These are phyloP conservation scores for Rhypophila decipiens DNA, from an alignment of 495 filamentous ascomycete genomes.

Conservation along the genomic window DNA sequence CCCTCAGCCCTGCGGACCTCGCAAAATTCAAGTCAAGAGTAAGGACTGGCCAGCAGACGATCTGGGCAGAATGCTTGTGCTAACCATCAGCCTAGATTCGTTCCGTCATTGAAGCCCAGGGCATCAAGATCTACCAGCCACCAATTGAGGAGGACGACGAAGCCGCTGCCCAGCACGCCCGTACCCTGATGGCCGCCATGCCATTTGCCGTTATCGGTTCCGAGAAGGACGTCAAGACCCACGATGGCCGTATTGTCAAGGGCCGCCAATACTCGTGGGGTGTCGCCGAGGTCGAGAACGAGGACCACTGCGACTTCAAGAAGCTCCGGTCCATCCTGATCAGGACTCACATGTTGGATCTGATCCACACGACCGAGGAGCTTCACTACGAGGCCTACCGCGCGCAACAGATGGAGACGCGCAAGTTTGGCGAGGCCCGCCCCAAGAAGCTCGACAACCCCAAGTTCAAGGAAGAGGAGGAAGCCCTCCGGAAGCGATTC, in stretches of 20 bases:
- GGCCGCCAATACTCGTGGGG: slow-evolving; percentile 99
- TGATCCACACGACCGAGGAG: slow-evolving; percentile 99
- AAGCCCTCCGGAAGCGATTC: slow-evolving; percentile 95
- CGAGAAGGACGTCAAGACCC: slow-evolving; percentile 97
- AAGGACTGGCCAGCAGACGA: slow-evolving; percentile 14
- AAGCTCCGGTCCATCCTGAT: slow-evolving; percentile 98
- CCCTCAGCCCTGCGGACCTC: slow-evolving; percentile 85
- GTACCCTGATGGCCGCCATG: slow-evolving; percentile 92
- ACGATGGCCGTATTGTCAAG: slow-evolving; percentile 92
- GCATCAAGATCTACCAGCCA: slow-evolving; percentile 98
- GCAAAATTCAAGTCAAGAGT: slow-evolving; percentile 91
- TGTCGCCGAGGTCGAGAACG: slow-evolving; percentile 98
- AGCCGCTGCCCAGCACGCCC: slow-evolving; percentile 85
- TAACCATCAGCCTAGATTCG: slow-evolving; percentile 57
- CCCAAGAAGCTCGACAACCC: slow-evolving; percentile 98
- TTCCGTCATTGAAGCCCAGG: slow-evolving; percentile 92
- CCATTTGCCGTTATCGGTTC: slow-evolving; percentile 98
- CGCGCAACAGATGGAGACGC: slow-evolving; percentile 98
- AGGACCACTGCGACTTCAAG: slow-evolving; percentile 99
- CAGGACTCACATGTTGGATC: slow-evolving; percentile 99
- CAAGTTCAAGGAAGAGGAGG: slow-evolving; percentile 99
- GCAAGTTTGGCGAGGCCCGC: slow-evolving; percentile 96
- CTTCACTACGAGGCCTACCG: slow-evolving; percentile 98
- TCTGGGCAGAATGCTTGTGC: slow-evolving; percentile 4
- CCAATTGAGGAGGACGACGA: slow-evolving; percentile 98